Conservation (phyloP, 169 alveolate species). For the Plasmodium yoelii region DNA sequence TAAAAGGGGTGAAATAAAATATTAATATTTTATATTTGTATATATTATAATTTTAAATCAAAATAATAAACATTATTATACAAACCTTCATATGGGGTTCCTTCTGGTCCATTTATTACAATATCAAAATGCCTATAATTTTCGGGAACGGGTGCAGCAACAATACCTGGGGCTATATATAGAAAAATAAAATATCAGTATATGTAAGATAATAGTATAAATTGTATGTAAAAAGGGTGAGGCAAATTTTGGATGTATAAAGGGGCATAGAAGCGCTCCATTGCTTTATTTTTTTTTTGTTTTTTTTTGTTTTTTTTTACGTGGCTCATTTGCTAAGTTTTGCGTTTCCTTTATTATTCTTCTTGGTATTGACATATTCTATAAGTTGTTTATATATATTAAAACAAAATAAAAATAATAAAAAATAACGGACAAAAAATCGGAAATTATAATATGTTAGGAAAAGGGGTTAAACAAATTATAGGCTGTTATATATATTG, state of each 20-base stretch:
- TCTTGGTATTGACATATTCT: conserved; percentile 85
- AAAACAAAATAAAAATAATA: neutral
- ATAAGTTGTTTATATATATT: neutral
- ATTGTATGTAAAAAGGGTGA: neutral
- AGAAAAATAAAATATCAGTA: neutral
- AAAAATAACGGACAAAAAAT: no score
- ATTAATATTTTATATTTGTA: neutral
- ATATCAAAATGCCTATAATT: conserved; percentile 97
- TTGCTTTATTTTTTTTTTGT: no score
- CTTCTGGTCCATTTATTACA: conserved; percentile 96
- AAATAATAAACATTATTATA: neutral
- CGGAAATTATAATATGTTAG: no score
- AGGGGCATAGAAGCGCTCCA: neutral
- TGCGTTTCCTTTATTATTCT: conserved; percentile 89
- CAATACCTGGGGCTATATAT: conserved; percentile 94
- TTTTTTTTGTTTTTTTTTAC: conserved; percentile 74
- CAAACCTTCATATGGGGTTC: conserved; percentile 98
- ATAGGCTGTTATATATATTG: no score
- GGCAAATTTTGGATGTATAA: neutral
- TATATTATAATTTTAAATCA: neutral
- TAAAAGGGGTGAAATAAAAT: neutral
- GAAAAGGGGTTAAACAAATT: no score
- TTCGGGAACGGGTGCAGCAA: conserved; percentile 94
- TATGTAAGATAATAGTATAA: conserved; percentile 1
- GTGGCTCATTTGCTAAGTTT: conserved; percentile 89